A percentile compares a stretch with the other conserved stretches of the same genome.
These are phyloP conservation scores for Blastobotrys buckinghamii DNA, from an alignment of 1,139 yeast genomes.

Conservation along the genomic window DNA sequence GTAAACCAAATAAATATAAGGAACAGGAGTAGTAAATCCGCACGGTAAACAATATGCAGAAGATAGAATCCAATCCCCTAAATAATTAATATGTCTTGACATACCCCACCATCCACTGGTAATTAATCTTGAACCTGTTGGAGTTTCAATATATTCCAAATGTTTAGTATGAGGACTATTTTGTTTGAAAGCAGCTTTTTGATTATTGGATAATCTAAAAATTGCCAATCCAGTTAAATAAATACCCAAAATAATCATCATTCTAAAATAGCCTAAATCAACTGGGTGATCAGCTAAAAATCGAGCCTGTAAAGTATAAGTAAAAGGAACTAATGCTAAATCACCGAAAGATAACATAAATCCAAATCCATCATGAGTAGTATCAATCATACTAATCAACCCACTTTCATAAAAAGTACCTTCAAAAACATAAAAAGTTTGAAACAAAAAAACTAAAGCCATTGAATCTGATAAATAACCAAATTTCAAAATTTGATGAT, in stretches of 20 bases:
- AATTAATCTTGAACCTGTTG: constrained; percentile 72
- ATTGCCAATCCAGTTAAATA: constrained; percentile 68
- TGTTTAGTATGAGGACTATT: constrained; percentile 62
- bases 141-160: constrained; percentile 62
- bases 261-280: constrained; percentile 43
- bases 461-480: constrained; percentile 71
- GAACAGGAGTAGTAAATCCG: constrained; percentile 72
- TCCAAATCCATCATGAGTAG: constrained; percentile 95
- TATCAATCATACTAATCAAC: constrained; percentile 86
- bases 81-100: constrained; percentile 88
- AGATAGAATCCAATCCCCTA: constrained; percentile 94
- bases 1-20: constrained; percentile 81
- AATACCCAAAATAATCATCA: constrained; percentile 37
- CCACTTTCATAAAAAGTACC: constrained; percentile 93
- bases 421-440: constrained; percentile 79
- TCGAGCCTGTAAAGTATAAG: constrained; percentile 81
- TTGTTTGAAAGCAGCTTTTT: constrained; percentile 76
- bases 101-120: constrained; percentile 96
- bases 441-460: constrained; percentile 60
- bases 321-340: constrained; percentile 87
- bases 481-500: constrained; percentile 61
- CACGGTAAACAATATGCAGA: constrained; percentile 92
- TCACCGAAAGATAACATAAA: constrained; percentile 95
- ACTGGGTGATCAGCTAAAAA: constrained; percentile 65
- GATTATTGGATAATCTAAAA: constrained; percentile 77